Evolutionary conservation across 805 yeast genomes (phyloP), one percentile per base, ranked within the genome.

Genomic region (Hyphopichia homilentoma): DNA sequence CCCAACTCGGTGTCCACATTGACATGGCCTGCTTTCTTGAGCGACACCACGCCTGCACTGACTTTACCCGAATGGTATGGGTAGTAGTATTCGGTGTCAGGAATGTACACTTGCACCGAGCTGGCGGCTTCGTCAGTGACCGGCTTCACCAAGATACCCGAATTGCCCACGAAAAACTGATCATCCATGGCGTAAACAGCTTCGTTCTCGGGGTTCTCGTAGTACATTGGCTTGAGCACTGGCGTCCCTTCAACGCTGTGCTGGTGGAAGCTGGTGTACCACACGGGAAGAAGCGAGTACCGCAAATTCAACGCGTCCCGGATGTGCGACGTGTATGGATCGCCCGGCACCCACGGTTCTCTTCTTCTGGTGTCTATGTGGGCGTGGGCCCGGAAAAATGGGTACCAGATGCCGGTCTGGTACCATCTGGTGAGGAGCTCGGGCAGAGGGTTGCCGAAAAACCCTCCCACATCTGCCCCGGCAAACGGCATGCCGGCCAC

Each of bases 381-480:
- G 0, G 97, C 97, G 61, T 93, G 99, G 0, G 82, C 97, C 49
- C 98, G 71, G 66, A 93, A 90, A 50, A 93, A 93, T 21, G 98
- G 98, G 59, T 90, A 89, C 82, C 94, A 90, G 18, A 84, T 76
- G 37, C 97, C 98, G 2, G 95, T 72, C 57, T 93, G 98, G 54
- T 89, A 90, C 98, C 98, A 93, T 49, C 99, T 73, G 0, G 84
- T 74, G 36, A 86, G 65, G 39, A 93, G 61, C 50, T 93, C 97
- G 21, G 75, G 69, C 0, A 79, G 64, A 0, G 98, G 97, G 53
- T 93, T 74, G 3, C 95, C 95, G 51, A 88, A 89, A 52, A 93
- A 93, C 0, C 99, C 98, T 21, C 96, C 97, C 28, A 93, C 90
- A 62, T 93, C 99, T 6, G 96, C 90, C 6, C 99, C 99, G 5